Conservation (phyloP, 805 yeast genomes). For the Metahyphopichia silvanorum region DNA sequence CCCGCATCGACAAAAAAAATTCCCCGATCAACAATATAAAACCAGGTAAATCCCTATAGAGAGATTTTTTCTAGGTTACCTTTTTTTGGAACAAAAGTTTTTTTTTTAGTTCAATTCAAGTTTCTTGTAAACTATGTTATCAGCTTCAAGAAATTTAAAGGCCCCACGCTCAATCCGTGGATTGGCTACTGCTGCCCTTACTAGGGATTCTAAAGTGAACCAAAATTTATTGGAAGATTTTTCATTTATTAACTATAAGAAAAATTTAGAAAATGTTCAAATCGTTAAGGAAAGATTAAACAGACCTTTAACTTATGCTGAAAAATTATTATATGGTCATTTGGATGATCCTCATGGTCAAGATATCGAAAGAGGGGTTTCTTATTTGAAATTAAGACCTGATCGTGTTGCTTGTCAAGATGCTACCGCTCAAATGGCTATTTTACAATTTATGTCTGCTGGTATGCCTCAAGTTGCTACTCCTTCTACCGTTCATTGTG, state of each 20-base stretch:
- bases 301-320: slow-evolving; percentile 93
- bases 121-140: slow-evolving; percentile 34
- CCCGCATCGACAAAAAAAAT: slow-evolving; percentile 4
- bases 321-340: slow-evolving; percentile 92
- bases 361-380: slow-evolving; percentile 79
- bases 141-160: slow-evolving; percentile 37
- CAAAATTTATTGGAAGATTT: slow-evolving; percentile 79
- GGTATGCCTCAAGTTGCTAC: slow-evolving; percentile 89
- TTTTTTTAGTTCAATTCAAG: slow-evolving; percentile 1
- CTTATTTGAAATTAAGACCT: slow-evolving; percentile 91
- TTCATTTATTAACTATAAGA: slow-evolving; percentile 88
- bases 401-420: slow-evolving; percentile 99
- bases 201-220: slow-evolving; percentile 70
- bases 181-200: slow-evolving; percentile 51
- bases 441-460: slow-evolving; percentile 94
- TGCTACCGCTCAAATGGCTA: slow-evolving; percentile 98
- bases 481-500: slow-evolving; percentile 97
- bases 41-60: not conserved
- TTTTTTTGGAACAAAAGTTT: no score
- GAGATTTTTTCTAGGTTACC: slow-evolving; percentile 1
- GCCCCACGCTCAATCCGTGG: slow-evolving; percentile 39
- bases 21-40: slow-evolving; percentile 1
- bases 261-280: slow-evolving; percentile 82
- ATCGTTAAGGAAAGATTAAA: slow-evolving; percentile 77
- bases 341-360: slow-evolving; percentile 89